Evolutionary conservation across 2,329 filamentous ascomycete species (phyloP).

Genomic region (Colletotrichum godetiae): DNA sequence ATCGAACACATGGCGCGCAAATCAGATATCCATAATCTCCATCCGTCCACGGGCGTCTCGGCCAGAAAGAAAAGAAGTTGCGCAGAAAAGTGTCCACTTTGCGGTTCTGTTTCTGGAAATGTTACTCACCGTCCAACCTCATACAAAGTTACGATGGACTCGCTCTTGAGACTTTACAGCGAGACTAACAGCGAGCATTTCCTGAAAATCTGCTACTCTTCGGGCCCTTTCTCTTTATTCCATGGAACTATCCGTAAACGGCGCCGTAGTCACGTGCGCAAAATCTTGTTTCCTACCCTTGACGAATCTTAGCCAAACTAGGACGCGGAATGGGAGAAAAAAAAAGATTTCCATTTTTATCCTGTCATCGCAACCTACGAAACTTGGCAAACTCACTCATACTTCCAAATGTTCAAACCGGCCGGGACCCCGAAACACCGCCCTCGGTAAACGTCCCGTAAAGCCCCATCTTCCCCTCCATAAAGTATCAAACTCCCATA

Average conservation of each 20-base stretch:
- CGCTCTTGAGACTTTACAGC: not conserved
- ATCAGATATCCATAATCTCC: not conserved
- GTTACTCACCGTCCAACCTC: not conserved
- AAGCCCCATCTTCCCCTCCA: not conserved
- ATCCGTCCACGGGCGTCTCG: not conserved
- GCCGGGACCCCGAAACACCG: not conserved
- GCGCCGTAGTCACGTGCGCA: not conserved
- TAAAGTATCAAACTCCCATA: not conserved
- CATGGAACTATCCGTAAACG: not conserved
- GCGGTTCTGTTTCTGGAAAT: not conserved
- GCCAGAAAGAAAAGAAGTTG: not conserved
- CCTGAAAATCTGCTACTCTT: not conserved
- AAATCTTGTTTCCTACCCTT: not conserved
- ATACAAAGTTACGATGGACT: not conserved
- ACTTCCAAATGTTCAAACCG: not conserved
- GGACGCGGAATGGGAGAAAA: not conserved
- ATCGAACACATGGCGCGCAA: not conserved
- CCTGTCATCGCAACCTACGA: not conserved
- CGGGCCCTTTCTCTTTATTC: not conserved
- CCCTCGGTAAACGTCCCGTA: not conserved
- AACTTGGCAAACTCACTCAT: not conserved
- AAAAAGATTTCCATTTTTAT: not conserved
- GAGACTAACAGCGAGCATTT: constrained; percentile 6
- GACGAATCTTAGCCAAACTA: not conserved
- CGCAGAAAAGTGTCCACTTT: not conserved